Conservation (phyloP, 176 grass and related monocot genomes). For the Musa beccarii region DNA sequence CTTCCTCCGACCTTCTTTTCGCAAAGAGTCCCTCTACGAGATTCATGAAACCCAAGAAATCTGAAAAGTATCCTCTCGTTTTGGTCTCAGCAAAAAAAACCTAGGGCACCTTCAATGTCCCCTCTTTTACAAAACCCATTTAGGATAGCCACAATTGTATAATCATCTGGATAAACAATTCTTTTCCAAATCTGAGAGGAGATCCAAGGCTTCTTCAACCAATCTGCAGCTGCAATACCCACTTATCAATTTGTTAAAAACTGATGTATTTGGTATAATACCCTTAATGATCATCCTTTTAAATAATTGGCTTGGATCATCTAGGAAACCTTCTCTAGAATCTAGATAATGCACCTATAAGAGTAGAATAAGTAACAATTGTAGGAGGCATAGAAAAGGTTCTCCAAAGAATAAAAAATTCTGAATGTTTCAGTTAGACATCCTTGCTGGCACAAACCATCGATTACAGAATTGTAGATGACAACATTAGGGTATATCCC, state of each 20-base stretch:
- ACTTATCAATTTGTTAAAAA: constrained; percentile 70
- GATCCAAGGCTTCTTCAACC: constrained; percentile 52
- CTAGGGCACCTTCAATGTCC: constrained; percentile 57
- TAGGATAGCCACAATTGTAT: constrained; percentile 61
- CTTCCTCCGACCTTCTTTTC: constrained; percentile 86
- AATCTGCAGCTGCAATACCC: constrained; percentile 69
- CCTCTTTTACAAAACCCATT: constrained; percentile 58
- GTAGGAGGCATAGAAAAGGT: constrained; percentile 45
- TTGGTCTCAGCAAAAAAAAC: constrained; percentile 47
- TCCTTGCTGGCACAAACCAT: constrained; percentile 72
- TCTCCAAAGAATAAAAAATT: constrained; percentile 66
- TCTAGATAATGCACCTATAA: constrained; percentile 82
- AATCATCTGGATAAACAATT: constrained; percentile 45
- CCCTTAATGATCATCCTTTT: constrained; percentile 60
- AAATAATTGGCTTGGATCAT: constrained; percentile 59
- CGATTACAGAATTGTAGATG: constrained; percentile 71
- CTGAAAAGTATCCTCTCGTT: constrained; percentile 39
- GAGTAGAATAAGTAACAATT: constrained; percentile 52
- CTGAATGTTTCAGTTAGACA: constrained; percentile 81
- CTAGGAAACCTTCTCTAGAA: constrained; percentile 75
- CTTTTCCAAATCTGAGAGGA: constrained; percentile 56
- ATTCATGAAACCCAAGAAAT: constrained; percentile 78
- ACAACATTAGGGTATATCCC: constrained; percentile 54
- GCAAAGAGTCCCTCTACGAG: constrained; percentile 60
- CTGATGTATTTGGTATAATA: constrained; percentile 42